Evolutionary conservation across 805 yeast genomes (phyloP).

Genomic region (Yarrowia deformans): DNA sequence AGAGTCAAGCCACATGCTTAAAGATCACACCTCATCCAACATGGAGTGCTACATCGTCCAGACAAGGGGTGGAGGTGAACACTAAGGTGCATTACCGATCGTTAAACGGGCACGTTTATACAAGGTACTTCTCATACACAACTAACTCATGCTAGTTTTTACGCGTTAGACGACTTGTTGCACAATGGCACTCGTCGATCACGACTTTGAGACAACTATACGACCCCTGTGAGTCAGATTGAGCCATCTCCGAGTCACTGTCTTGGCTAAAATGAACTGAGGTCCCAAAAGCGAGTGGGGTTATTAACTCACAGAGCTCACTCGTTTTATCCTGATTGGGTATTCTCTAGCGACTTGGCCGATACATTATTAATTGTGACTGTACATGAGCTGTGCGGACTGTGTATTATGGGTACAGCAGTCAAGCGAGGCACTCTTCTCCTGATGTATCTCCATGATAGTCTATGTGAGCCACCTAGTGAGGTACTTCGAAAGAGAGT

Average conservation of each 20-base stretch:
- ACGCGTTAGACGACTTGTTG: neutral
- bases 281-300: slow-evolving; percentile 1
- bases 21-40: neutral
- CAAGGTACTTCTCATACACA: too few relatives aligned
- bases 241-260: slow-evolving; percentile 20
- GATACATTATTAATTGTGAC: slow-evolving; percentile 2
- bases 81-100: neutral
- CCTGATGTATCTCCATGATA: too few relatives aligned
- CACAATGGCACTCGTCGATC: neutral
- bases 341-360: neutral
- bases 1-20: slow-evolving; percentile 1
- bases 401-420: too few relatives aligned
- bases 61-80: slow-evolving; percentile 4
- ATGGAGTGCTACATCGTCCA: neutral
- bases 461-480: too few relatives aligned
- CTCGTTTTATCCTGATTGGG: neutral
- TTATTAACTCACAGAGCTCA: neutral
- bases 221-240: neutral
- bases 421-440: too few relatives aligned
- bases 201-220: slow-evolving; percentile 3
- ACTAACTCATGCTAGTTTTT: too few relatives aligned
- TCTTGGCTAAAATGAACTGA: slow-evolving; percentile 2
- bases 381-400: neutral
- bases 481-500: too few relatives aligned
- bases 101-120: neutral